These are phyloP conservation scores for Moricandia moricandioides DNA, from an alignment of 345 rosid species.

Conservation along the genomic window DNA sequence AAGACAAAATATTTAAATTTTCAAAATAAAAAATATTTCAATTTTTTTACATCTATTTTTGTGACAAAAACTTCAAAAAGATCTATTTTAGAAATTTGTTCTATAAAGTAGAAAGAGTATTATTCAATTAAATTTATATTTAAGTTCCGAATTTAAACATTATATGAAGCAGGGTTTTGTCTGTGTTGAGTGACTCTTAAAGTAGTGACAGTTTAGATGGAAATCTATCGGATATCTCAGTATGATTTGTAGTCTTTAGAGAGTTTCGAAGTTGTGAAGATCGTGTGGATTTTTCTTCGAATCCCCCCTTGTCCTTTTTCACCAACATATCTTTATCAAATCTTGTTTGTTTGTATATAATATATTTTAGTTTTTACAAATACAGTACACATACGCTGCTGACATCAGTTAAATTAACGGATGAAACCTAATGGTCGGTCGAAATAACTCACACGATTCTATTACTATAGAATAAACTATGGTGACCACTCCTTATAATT, in stretches of 20 bases:
- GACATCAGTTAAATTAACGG: background rate
- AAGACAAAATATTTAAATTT: too few species aligned
- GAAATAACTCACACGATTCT: background rate
- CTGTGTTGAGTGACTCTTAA: background rate
- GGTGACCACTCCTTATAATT: background rate
- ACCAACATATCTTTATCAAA: slow-evolving; percentile 15
- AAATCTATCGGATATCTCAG: background rate
- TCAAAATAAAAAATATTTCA: too few species aligned
- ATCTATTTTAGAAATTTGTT: too few species aligned
- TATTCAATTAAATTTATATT: too few species aligned
- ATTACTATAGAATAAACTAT: background rate
- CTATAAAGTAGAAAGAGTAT: too few species aligned
- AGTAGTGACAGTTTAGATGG: background rate
- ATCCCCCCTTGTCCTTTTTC: background rate
- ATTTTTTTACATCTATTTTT: too few species aligned
- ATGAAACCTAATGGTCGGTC: background rate
- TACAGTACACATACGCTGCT: slow-evolving; percentile 1
- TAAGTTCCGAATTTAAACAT: too few species aligned
- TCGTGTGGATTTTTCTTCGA: slow-evolving; percentile 16
- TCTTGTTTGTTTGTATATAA: background rate
- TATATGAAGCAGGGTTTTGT: background rate
- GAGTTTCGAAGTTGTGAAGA: background rate
- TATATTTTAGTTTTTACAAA: background rate
- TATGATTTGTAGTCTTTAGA: background rate
- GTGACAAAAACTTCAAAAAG: too few species aligned